phyloP scores from a whole-genome alignment of 1,284 basidiomycete genomes.

The Exobasidium rhododendri region DNA sequence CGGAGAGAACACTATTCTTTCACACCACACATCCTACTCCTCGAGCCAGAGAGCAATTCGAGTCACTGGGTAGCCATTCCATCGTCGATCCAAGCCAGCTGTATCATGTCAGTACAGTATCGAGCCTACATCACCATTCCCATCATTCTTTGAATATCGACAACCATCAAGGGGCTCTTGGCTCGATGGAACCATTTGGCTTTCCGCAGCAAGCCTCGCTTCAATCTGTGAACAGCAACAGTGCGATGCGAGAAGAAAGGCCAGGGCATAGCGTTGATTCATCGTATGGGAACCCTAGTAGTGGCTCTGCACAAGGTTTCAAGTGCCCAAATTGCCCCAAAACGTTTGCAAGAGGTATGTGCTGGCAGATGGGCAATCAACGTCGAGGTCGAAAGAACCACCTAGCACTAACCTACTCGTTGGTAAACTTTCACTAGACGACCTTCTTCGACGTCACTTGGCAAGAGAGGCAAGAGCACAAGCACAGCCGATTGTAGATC shows the following conservation, averaged over 20 bases:
- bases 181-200: no score
- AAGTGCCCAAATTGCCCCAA: conserved; percentile 20
- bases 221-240: no score
- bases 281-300: conserved; percentile 1
- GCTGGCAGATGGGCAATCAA: no score
- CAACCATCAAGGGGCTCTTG: no score
- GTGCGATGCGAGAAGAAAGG: no score
- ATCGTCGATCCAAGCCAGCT: not conserved
- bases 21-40: not conserved
- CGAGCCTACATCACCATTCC: not conserved
- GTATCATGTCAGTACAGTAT: not conserved
- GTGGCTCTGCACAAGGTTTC: conserved; percentile 4
- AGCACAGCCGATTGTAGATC: conserved; percentile 38
- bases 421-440: conserved; percentile 7
- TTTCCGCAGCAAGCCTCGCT: no score
- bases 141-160: not conserved
- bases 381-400: no score
- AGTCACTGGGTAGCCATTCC: not conserved
- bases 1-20: no score
- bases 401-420: not conserved
- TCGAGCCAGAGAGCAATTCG: not conserved
- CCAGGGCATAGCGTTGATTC: no score
- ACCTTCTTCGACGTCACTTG: conserved; percentile 16
- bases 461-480: conserved; percentile 22
- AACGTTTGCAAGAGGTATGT: conserved; percentile 17